These are phyloP conservation scores for Hamamelis virginiana DNA, from an alignment of 164 flowering plant species.

Conservation along the genomic window DNA sequence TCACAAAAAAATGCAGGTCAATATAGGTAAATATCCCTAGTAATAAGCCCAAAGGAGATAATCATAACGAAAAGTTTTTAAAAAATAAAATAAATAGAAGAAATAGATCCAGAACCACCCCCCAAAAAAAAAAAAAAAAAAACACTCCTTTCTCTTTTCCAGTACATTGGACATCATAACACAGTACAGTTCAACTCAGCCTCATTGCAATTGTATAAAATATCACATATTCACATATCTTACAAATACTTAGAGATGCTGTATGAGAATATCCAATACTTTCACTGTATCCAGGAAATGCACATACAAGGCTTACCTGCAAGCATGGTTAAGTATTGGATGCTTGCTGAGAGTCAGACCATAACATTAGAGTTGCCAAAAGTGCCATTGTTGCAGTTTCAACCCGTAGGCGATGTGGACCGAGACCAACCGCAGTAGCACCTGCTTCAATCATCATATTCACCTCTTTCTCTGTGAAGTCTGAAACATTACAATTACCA, in stretches of 20 bases:
- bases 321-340: constrained; percentile 9
- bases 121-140: too few relatives aligned
- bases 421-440: constrained; percentile 82
- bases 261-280: neutral
- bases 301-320: neutral
- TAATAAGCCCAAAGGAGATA: too few relatives aligned
- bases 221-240: too few relatives aligned
- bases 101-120: too few relatives aligned
- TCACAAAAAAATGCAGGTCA: too few relatives aligned
- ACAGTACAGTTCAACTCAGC: too few relatives aligned
- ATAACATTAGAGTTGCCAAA: constrained; percentile 72
- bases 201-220: too few relatives aligned
- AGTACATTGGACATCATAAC: too few relatives aligned
- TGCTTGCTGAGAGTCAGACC: constrained; percentile 68
- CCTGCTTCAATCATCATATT: constrained; percentile 67
- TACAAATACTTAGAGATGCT: neutral
- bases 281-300: neutral
- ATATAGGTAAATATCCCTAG: too few relatives aligned
- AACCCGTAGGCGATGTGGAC: constrained; percentile 83
- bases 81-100: too few relatives aligned
- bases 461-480: constrained; percentile 77
- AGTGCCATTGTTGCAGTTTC: constrained; percentile 91
- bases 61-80: too few relatives aligned
- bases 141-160: too few relatives aligned
- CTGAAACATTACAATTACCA: constrained; percentile 34